phyloP scores from a whole-genome alignment of 2,329 filamentous ascomycete species.

The Alternaria infectoria region DNA sequence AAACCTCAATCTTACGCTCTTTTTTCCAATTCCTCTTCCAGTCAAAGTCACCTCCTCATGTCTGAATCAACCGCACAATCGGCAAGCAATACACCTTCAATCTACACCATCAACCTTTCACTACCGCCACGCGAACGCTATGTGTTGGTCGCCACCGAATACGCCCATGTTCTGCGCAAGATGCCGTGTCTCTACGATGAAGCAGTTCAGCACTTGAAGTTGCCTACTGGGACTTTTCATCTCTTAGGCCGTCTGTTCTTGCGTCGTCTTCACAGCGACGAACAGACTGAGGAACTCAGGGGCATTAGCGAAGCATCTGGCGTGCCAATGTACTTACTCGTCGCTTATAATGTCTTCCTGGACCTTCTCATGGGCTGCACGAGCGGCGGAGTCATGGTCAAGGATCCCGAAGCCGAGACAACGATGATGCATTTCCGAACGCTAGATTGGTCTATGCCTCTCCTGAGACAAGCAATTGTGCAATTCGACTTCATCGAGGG shows the following conservation, averaged over 20 bases:
- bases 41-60: not conserved
- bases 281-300: constrained; percentile 67
- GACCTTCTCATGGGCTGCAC: constrained; percentile 71
- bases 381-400: constrained; percentile 57
- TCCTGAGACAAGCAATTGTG: constrained; percentile 51
- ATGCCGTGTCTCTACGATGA: constrained; percentile 60
- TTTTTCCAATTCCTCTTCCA: not conserved
- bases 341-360: constrained; percentile 68
- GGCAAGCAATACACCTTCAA: constrained; percentile 33
- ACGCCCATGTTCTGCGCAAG: constrained; percentile 51
- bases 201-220: constrained; percentile 45
- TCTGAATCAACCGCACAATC: not conserved
- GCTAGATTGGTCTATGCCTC: constrained; percentile 56
- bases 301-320: constrained; percentile 61
- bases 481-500: constrained; percentile 49
- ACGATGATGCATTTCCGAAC: constrained; percentile 63
- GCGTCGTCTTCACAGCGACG: constrained; percentile 57
- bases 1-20: not conserved
- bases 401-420: constrained; percentile 17
- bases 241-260: constrained; percentile 56
- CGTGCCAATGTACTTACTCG: constrained; percentile 64
- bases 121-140: constrained; percentile 61
- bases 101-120: constrained; percentile 61
- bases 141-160: constrained; percentile 54
- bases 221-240: constrained; percentile 14